phyloP scores from a whole-genome alignment of 2,329 filamentous ascomycete species.

The Botrytis hyacinthi region DNA sequence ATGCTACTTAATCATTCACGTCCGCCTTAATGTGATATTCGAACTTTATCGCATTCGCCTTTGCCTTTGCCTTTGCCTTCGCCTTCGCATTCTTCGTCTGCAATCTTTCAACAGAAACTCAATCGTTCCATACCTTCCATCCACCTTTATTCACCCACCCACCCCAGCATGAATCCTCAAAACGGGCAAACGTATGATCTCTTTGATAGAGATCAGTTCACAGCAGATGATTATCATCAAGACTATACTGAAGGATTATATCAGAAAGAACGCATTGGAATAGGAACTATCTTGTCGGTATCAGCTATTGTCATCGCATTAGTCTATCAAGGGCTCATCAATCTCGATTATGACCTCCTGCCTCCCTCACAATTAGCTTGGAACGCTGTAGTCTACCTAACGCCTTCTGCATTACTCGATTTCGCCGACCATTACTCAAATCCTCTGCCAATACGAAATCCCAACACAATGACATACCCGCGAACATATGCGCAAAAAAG shows the following conservation, averaged over 20 bases:
- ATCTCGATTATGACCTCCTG: constrained; percentile 40
- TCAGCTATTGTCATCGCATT: constrained; percentile 32
- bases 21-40: constrained; percentile 15
- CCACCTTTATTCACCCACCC: constrained; percentile 26
- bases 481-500: constrained; percentile 59
- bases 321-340: constrained; percentile 35
- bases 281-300: constrained; percentile 29
- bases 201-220: constrained; percentile 34
- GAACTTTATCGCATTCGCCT: not conserved
- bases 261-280: not conserved
- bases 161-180: constrained; percentile 37
- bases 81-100: not conserved
- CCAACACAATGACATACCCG: constrained; percentile 39
- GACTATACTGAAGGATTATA: constrained; percentile 34
- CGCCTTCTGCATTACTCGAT: constrained; percentile 57
- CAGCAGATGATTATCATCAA: constrained; percentile 37
- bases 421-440: constrained; percentile 47
- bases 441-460: constrained; percentile 48
- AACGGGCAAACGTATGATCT: constrained; percentile 30
- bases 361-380: constrained; percentile 53
- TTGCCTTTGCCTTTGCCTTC: not conserved
- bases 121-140: not conserved
- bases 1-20: constrained; percentile 10
- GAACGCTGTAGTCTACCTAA: constrained; percentile 57
- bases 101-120: not conserved